Evolutionary conservation across 257 asterid species (phyloP).

Genomic region (Solanum sejunctum): DNA sequence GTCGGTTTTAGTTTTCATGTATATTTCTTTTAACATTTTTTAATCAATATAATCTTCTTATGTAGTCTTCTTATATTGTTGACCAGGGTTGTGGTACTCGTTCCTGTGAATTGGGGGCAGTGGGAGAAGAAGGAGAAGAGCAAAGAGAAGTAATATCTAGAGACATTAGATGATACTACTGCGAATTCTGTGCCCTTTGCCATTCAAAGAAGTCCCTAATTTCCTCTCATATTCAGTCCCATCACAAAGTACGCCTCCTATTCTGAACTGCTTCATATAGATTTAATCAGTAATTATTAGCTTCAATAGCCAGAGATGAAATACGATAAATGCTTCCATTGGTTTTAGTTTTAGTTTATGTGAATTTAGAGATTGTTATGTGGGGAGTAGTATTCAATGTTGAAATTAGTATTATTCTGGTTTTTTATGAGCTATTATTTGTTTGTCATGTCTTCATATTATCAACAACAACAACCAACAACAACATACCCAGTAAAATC

Average conservation of each 20-base stretch:
- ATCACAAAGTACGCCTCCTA: conserved; percentile 42
- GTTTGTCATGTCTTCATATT: no score
- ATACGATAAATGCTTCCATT: not conserved
- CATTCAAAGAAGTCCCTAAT: conserved; percentile 78
- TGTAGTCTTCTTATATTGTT: conserved; percentile 7
- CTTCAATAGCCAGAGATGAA: not conserved
- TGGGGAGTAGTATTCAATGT: no score
- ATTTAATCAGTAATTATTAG: not conserved
- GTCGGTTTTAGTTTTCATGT: not conserved
- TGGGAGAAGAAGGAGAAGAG: not conserved
- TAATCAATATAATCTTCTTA: not conserved
- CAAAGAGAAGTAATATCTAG: conserved; percentile 29
- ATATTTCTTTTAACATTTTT: not conserved
- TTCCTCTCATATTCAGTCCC: conserved; percentile 43
- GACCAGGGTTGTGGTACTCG: not conserved
- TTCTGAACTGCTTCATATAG: not conserved
- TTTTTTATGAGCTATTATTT: not conserved
- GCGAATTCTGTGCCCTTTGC: conserved; percentile 76
- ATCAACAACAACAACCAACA: no score
- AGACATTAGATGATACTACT: conserved; percentile 62
- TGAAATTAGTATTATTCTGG: not conserved
- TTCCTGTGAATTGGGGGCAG: not conserved
- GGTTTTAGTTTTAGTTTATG: no score
- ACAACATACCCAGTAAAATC: no score
- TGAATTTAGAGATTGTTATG: not conserved